Conservation (phyloP, 805 yeast genomes). For the Kluyveromyces starmeri region DNA sequence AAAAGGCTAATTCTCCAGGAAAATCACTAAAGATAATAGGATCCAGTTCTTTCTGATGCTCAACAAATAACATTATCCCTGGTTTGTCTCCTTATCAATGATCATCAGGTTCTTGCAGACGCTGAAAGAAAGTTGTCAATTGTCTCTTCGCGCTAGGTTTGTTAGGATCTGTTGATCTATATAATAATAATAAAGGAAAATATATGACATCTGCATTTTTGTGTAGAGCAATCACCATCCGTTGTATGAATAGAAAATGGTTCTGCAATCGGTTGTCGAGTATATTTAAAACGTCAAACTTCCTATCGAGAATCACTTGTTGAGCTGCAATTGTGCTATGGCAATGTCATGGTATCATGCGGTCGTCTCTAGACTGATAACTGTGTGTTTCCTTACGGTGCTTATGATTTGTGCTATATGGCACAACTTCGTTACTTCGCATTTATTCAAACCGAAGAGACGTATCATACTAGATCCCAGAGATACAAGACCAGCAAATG, state of each 20-base stretch:
- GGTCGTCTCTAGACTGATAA: constrained; percentile 13
- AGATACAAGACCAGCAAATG: constrained; percentile 23
- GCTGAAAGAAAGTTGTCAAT: too few species aligned
- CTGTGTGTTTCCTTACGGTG: constrained; percentile 17
- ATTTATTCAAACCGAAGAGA: constrained; percentile 11
- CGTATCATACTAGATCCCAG: constrained; percentile 17
- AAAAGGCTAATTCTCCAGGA: constrained; percentile 8
- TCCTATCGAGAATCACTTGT: too few species aligned
- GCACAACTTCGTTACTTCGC: constrained; percentile 23
- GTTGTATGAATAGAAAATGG: too few species aligned
- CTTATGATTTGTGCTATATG: constrained; percentile 24
- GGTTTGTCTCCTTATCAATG: too few species aligned
- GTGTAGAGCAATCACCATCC: too few species aligned
- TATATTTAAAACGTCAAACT: too few species aligned
- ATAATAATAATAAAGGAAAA: not conserved
- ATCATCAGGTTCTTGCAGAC: too few species aligned
- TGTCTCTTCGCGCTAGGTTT: too few species aligned
- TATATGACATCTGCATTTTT: not conserved
- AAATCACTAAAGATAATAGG: not conserved
- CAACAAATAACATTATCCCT: constrained; percentile 10
- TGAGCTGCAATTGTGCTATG: too few species aligned
- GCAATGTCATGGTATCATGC: constrained; percentile 4
- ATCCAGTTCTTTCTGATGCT: constrained; percentile 3
- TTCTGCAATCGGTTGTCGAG: too few species aligned
- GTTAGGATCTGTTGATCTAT: too few species aligned